Conservation (phyloP, 805 yeast species). For the Huiozyma sinensis region DNA sequence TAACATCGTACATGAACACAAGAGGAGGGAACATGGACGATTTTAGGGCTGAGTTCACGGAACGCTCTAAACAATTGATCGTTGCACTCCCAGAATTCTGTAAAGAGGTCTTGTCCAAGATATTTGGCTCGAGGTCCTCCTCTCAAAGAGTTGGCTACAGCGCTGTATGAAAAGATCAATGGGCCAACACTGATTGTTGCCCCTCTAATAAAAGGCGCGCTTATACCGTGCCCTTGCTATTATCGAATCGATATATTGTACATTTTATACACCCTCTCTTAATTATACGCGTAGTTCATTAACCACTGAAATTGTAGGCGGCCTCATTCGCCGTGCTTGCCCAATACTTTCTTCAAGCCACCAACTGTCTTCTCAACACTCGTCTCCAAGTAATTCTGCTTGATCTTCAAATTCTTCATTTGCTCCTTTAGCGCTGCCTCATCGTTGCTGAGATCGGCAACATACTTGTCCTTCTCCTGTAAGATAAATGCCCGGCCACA, state of each 20-base stretch:
- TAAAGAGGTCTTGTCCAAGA: conserved; percentile 54
- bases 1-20: conserved; percentile 63
- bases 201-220: too few species aligned
- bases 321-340: conserved; percentile 2
- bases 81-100: conserved; percentile 54
- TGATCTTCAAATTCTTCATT: conserved; percentile 50
- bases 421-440: conserved; percentile 47
- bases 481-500: conserved; percentile 65
- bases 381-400: conserved; percentile 61
- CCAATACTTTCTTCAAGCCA: conserved; percentile 41
- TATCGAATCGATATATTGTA: too few species aligned
- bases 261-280: too few species aligned
- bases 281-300: too few species aligned
- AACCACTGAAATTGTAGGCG: too few species aligned
- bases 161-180: conserved; percentile 51
- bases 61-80: conserved; percentile 48
- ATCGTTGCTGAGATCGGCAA: conserved; percentile 39
- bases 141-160: conserved; percentile 74
- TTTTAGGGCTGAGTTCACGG: conserved; percentile 65
- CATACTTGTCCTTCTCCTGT: conserved; percentile 34
- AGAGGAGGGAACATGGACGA: conserved; percentile 59
- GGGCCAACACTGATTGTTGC: too few species aligned
- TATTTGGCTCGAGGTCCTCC: conserved; percentile 40
- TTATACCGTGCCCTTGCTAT: too few species aligned
- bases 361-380: conserved; percentile 66